Percentiles rank a stretch among this genome's conserved stretches.
These are phyloP conservation scores for Candida albicans DNA, from an alignment of 1,139 yeast genomes.

Conservation along the genomic window DNA sequence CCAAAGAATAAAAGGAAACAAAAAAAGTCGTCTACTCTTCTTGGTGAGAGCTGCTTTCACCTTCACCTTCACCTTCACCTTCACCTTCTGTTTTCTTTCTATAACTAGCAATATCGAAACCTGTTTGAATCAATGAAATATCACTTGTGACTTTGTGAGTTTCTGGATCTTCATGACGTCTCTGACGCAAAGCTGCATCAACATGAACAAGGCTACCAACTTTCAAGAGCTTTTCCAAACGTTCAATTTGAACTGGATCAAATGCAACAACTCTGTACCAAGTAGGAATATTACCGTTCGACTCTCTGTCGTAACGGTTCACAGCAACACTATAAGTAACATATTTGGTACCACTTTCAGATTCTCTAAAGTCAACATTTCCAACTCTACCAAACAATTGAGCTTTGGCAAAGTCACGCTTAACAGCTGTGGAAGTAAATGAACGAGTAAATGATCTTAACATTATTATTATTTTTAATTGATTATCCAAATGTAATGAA, in stretches of 20 bases:
- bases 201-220: conserved; percentile 46
- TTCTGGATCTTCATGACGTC: conserved; percentile 34
- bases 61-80: conserved; percentile 6
- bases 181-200: conserved; percentile 43
- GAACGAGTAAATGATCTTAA: conserved; percentile 33
- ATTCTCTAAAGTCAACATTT: conserved; percentile 36
- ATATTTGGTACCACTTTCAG: conserved; percentile 39
- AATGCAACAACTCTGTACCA: conserved; percentile 47
- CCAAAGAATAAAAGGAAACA: background rate
- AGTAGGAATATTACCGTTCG: conserved; percentile 30
- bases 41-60: background rate
- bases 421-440: conserved; percentile 33
- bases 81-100: conserved; percentile 31
- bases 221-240: conserved; percentile 40
- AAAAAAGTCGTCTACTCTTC: background rate
- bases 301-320: conserved; percentile 36
- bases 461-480: conserved; percentile 18
- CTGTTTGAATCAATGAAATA: conserved; percentile 37
- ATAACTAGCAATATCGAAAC: conserved; percentile 40
- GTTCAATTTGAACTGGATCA: conserved; percentile 34
- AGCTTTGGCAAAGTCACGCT: conserved; percentile 42
- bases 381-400: conserved; percentile 48
- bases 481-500: background rate
- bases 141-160: conserved; percentile 21
- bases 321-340: conserved; percentile 48